Evolutionary conservation across 164 flowering plant species (phyloP), one percentile per base, ranked within the genome.

Genomic region (Umbilicus rupestris): DNA sequence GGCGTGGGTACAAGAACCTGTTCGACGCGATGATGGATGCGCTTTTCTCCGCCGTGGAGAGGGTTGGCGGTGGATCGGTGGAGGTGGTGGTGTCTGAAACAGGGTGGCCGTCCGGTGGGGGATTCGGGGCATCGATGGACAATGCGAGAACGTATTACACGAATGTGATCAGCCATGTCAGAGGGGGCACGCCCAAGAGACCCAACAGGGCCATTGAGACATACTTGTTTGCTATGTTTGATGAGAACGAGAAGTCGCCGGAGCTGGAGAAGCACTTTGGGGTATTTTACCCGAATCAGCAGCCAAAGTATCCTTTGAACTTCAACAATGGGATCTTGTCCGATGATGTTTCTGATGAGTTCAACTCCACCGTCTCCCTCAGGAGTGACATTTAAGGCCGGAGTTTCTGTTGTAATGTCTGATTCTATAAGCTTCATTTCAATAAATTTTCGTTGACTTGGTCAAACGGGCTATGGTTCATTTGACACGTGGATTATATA

Each of bases 1-100:
- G 2, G 11, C 65, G 20, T 0, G 70, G 62, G 4, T 79, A 79
- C 64, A 64, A 49, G 30, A 77, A 77, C 63, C 76, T 79, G 5
- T 77, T 79, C 37, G 82, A 79, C 50, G 82, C 82, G 2, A 69
- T 79, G 71, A n/a, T 79, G 42, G 82, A 79, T n/a, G 44, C 78
- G 0, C 14, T 77, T 11, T 73, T 73, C 68, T 62, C 76, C 2
- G 82, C 82, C 6, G 50, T 79, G 10, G 82, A 78, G 65, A 66
- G 66, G 22, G 69, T 69, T 1, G 78, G 77, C 1, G 74, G 64
- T 2, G 69, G 37, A 0, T 41, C 71, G 1, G 12, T 77, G 66
- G 52, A 58, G 26, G 74, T 79, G 20, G 81, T 78, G 37, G 74
- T 79, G n/a, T 79, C 82, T 9, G 82, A 79, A 70, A 79, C 74